Base-by-base conservation (phyloP, 1,139 yeast genomes). In the Scheffersomyces lignicola region DNA sequence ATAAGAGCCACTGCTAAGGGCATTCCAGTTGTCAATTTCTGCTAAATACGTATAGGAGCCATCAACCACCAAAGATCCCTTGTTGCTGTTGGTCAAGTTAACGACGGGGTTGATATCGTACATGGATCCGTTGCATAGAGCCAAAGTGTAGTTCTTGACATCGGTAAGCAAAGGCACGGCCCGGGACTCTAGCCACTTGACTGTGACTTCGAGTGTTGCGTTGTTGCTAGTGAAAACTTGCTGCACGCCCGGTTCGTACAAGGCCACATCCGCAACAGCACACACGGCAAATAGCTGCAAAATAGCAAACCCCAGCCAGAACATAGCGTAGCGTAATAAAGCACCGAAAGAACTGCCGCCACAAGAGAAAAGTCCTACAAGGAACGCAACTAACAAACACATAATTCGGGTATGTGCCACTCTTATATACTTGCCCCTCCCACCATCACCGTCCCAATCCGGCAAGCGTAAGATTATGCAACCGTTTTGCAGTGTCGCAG, bases 111-210 rank as follows among this genome's bases (percentile, higher is more conserved):
- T 23, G 11, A 38, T 38, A 7, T 36, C 30, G 7, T 29, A 26
- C 6, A 24, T 32, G 9, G 33, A 21, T 6, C 41, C 41, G 13
- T 24, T 36, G 18, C 41, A 38, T 7, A 38, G 35, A 4, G 32
- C 33, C 13, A 38, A 27, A 2, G 41, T 32, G 20, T 33, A 38
- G 28, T 36, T 38, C n/a, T 13, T n/a, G 3, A 38, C 29, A 16
- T 26, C 13, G 11, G 7, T 15, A 10, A 26, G 18, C 18, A 26
- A 26, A 15, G 29, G 29, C 18, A 13, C 10, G n/a, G 29, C 29
- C n/a, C 18, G 16, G 8, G 29, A 26, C 18, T 26, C 29, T 26
- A 26, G 11, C 29, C 29, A 26, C 18, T 26, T 26, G 5, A 26
- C 29, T 7, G 5, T 8, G 5, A 26, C 11, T 26, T 26, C 20